Evolutionary conservation across 139 green algal genomes (phyloP).

Genomic region (Protoeuglena noctilucae): DNA sequence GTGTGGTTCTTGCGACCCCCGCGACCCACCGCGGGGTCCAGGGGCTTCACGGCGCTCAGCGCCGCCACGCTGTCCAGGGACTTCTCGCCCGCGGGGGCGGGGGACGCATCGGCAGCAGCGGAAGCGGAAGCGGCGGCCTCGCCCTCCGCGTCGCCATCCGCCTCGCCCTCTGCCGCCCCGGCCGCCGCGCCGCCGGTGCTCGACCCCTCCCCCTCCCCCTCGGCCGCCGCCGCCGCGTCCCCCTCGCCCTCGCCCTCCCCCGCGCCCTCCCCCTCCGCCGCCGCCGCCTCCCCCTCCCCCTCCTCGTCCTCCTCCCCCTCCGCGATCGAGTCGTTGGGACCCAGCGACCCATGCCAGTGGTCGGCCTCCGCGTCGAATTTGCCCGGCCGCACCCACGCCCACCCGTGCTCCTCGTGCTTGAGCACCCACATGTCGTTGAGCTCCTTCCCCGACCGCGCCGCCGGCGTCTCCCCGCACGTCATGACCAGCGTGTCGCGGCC

Average conservation of each 20-base stretch:
- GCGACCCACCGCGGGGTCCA: neutral
- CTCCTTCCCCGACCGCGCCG: too few species aligned
- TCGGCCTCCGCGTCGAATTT: neutral
- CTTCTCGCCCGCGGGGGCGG: slow-evolving; percentile 3
- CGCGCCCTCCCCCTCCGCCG: neutral
- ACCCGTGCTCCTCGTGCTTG: neutral
- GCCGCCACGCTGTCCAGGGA: slow-evolving; percentile 1
- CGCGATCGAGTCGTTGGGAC: neutral
- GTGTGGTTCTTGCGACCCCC: slow-evolving; percentile 17
- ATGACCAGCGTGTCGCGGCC: neutral
- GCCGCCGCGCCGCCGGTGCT: slow-evolving; percentile 2
- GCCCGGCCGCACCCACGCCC: neutral
- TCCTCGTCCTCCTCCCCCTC: neutral
- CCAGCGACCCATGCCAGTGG: too few species aligned
- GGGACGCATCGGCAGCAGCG: neutral
- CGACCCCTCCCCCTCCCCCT: slow-evolving; percentile 11
- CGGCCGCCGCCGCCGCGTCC: neutral
- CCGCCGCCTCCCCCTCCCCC: neutral
- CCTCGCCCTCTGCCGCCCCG: slow-evolving; percentile 3
- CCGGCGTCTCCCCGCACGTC: too few species aligned
- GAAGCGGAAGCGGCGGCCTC: neutral
- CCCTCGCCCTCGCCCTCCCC: neutral
- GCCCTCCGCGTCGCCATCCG: slow-evolving; percentile 3
- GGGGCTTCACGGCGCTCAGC: too few species aligned
- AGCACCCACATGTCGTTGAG: neutral